Evolutionary conservation across 2,329 filamentous ascomycete species (phyloP).

Genomic region (Elsinoe australis): DNA sequence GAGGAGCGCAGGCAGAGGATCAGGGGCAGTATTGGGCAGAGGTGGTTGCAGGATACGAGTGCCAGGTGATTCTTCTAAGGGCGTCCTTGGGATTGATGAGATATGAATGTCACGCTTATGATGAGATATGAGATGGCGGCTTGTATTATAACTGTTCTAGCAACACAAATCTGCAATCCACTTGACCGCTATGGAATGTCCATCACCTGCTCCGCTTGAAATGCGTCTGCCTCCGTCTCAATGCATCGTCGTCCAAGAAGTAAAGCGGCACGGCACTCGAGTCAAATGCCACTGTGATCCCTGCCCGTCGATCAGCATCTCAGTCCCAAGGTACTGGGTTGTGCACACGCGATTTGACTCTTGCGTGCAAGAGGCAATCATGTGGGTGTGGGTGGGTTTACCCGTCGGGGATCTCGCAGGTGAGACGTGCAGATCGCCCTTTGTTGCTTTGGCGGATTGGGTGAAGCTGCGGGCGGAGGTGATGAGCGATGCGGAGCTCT

Average conservation of each 20-base stretch:
- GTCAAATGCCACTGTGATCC: background rate
- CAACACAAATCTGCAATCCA: too few species aligned
- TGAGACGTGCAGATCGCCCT: constrained; percentile 7
- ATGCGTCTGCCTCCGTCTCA: constrained; percentile 14
- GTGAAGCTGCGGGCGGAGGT: constrained; percentile 2
- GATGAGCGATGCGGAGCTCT: background rate
- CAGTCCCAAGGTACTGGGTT: too few species aligned
- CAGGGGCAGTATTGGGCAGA: constrained; percentile 44
- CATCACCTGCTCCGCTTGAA: background rate
- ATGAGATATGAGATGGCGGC: background rate
- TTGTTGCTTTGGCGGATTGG: background rate
- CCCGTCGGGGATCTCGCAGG: background rate
- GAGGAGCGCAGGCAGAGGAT: constrained; percentile 48
- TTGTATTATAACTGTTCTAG: constrained; percentile 7
- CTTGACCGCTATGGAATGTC: too few species aligned
- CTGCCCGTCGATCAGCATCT: background rate
- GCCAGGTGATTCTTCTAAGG: background rate
- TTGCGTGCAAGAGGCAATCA: too few species aligned
- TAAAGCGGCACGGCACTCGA: constrained; percentile 10
- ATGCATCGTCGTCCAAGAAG: constrained; percentile 15
- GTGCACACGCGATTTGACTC: too few species aligned
- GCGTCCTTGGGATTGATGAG: constrained; percentile 2
- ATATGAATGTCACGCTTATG: background rate
- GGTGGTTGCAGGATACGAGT: constrained; percentile 1
- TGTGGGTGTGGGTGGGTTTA: background rate